phyloP scores from a whole-genome alignment of 805 yeast species.

The Nakazawaea wyomingensis region DNA sequence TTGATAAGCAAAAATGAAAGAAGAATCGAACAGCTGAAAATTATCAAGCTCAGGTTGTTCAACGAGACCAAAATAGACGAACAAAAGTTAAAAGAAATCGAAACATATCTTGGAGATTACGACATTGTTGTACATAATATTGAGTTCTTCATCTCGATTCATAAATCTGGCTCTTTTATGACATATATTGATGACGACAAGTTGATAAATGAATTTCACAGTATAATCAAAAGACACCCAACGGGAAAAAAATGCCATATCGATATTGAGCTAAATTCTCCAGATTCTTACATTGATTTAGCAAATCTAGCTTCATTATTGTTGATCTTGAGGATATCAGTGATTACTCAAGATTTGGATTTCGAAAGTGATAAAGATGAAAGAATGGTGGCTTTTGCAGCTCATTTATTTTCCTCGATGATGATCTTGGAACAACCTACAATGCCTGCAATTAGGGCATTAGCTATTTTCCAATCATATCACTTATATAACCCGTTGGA shows the following conservation, averaged over 20 bases:
- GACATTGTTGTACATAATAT: neutral
- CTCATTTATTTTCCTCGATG: constrained; percentile 10
- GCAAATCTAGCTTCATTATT: constrained; percentile 7
- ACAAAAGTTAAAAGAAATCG: constrained; percentile 9
- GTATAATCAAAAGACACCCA: neutral
- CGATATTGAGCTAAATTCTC: constrained; percentile 2
- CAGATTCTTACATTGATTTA: constrained; percentile 2
- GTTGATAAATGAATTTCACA: constrained; percentile 4
- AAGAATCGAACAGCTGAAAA: constrained; percentile 6
- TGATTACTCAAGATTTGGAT: constrained; percentile 5
- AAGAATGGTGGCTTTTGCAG: constrained; percentile 9
- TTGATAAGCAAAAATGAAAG: constrained; percentile 8
- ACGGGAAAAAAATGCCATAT: neutral
- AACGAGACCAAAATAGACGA: constrained; percentile 5
- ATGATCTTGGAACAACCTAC: constrained; percentile 12
- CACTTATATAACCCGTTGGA: constrained; percentile 10
- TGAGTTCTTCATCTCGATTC: neutral
- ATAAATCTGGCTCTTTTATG: neutral
- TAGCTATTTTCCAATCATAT: constrained; percentile 4
- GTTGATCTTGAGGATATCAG: constrained; percentile 6
- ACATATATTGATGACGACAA: constrained; percentile 5
- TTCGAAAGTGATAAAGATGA: constrained; percentile 9
- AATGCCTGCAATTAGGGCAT: constrained; percentile 8
- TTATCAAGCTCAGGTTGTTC: constrained; percentile 7
- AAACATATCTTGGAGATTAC: constrained; percentile 7